These are phyloP conservation scores for Dryas alaskensis DNA, from an alignment of 306 rosid species.

Conservation along the genomic window DNA sequence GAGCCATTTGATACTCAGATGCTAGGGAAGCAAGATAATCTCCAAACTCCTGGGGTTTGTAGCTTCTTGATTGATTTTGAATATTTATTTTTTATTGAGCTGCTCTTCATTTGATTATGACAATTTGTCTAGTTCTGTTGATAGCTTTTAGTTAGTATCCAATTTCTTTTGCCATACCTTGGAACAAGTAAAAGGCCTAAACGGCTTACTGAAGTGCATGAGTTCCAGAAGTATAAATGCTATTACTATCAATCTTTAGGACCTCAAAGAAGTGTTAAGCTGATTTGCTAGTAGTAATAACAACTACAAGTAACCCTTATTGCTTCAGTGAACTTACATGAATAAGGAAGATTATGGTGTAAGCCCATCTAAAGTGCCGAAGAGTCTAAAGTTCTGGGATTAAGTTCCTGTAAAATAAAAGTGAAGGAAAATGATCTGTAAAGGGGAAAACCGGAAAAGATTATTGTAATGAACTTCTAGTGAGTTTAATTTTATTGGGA, in stretches of 20 bases:
- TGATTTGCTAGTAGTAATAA: background rate
- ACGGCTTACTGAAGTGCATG: background rate
- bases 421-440: background rate
- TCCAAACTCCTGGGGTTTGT: constrained; percentile 74
- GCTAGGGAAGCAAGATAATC: constrained; percentile 51
- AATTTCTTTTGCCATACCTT: background rate
- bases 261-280: constrained; percentile 8
- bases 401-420: background rate
- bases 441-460: background rate
- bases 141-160: constrained; percentile 2
- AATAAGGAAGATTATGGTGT: background rate
- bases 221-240: background rate
- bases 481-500: background rate
- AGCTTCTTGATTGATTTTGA: constrained; percentile 16
- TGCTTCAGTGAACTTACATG: background rate
- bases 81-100: constrained; percentile 1
- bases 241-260: background rate
- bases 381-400: background rate
- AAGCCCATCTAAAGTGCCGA: background rate
- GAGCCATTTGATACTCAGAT: constrained; percentile 62
- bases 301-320: background rate
- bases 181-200: background rate
- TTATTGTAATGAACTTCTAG: background rate
- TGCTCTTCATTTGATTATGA: background rate
- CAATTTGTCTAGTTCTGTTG: background rate